Percentiles rank a stretch among this genome's conserved stretches.
phyloP scores from a whole-genome alignment of 768 basidiomycete genomes.

The Russula emetica region DNA sequence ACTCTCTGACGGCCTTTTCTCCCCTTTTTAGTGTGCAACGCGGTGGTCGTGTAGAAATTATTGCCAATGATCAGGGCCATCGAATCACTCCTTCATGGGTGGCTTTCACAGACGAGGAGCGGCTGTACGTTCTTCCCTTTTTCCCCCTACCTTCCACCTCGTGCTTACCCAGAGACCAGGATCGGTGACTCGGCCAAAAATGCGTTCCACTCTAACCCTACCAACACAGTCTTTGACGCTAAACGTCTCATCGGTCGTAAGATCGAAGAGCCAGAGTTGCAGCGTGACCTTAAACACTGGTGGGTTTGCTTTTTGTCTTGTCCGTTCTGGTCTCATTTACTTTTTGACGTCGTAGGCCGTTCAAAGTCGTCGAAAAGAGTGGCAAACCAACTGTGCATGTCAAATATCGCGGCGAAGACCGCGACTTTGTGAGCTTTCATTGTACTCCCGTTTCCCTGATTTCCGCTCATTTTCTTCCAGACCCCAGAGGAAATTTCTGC shows the following conservation, averaged over 20 bases:
- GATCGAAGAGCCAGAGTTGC: slow-evolving; percentile 72
- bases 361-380: slow-evolving; percentile 70
- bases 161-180: slow-evolving; percentile 30
- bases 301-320: background rate
- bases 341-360: slow-evolving; percentile 45
- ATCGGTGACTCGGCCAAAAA: slow-evolving; percentile 98
- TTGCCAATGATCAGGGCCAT: slow-evolving; percentile 54
- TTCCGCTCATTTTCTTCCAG: slow-evolving; percentile 38
- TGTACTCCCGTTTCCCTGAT: background rate
- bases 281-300: slow-evolving; percentile 87
- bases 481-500: slow-evolving; percentile 93
- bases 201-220: slow-evolving; percentile 84
- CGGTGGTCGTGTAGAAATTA: slow-evolving; percentile 55
- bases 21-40: slow-evolving; percentile 33
- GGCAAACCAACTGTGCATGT: slow-evolving; percentile 81
- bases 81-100: slow-evolving; percentile 64
- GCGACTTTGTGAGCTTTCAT: slow-evolving; percentile 69
- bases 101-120: slow-evolving; percentile 54
- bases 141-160: background rate
- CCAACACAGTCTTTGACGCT: slow-evolving; percentile 94
- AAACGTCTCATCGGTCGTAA: slow-evolving; percentile 93
- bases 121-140: slow-evolving; percentile 38
- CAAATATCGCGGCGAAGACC: slow-evolving; percentile 69
- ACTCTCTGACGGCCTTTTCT: background rate
- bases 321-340: background rate